Conservation (phyloP, 2,329 filamentous ascomycete species). For the Exophiala viscosa region DNA sequence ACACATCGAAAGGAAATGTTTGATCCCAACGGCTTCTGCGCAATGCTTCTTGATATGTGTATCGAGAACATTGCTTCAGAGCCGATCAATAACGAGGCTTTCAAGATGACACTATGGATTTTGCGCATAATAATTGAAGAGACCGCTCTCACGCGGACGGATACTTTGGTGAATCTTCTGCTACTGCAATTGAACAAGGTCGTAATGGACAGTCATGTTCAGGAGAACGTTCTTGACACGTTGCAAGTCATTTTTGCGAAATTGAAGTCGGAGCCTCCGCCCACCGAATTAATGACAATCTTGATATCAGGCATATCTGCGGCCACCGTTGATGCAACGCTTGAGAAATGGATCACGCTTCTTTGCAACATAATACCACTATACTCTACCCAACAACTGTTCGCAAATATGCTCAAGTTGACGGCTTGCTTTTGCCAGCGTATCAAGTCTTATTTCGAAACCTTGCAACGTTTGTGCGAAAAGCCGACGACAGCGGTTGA, state of each 20-base stretch:
- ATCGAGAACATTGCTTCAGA: conserved; percentile 7
- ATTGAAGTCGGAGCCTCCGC: conserved; percentile 37
- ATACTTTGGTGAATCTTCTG: conserved; percentile 17
- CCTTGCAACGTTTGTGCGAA: conserved; percentile 63
- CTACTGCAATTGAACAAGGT: conserved; percentile 16
- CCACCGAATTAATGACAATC: conserved; percentile 70
- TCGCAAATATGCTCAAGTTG: conserved; percentile 78
- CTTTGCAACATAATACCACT: conserved; percentile 78
- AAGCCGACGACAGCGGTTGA: conserved; percentile 30
- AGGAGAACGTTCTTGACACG: conserved; percentile 23
- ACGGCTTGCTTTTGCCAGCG: conserved; percentile 85
- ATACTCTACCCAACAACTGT: conserved; percentile 77
- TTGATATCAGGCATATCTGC: conserved; percentile 78
- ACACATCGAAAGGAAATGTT: conserved; percentile 21
- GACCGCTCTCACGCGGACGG: conserved; percentile 6
- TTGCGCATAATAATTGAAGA: conserved; percentile 21
- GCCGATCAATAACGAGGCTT: conserved; percentile 2
- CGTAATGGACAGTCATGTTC: conserved; percentile 8
- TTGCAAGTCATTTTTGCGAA: conserved; percentile 23
- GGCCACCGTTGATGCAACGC: conserved; percentile 65
- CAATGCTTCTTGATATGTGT: conserved; percentile 18
- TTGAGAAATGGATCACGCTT: conserved; percentile 91
- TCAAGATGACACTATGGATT: conserved; percentile 15
- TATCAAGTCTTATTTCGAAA: conserved; percentile 67
- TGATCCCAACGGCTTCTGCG: conserved; percentile 13